Evolutionary conservation across 345 rosid species (phyloP).

Genomic region (Hibiscus tridactylites): DNA sequence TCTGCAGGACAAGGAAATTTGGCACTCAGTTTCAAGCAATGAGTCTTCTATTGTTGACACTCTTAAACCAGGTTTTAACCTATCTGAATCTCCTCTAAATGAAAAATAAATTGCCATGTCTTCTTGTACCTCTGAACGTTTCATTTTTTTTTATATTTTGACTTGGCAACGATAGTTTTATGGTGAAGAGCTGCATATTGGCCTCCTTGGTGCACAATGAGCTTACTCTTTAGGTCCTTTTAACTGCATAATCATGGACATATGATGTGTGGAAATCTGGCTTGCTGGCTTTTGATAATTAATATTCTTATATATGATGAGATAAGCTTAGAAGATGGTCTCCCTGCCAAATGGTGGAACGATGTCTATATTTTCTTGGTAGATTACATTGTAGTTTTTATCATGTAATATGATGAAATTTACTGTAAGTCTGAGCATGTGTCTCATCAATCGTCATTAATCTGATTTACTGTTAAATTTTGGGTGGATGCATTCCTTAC

Average conservation of each 20-base stretch:
- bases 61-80: not conserved
- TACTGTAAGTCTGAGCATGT: not conserved
- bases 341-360: not conserved
- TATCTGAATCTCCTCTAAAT: not conserved
- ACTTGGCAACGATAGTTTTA: not conserved
- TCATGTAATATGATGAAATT: not conserved
- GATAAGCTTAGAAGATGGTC: not conserved
- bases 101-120: not conserved
- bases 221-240: not conserved
- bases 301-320: not conserved
- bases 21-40: slow-evolving; percentile 34
- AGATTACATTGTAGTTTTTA: not conserved
- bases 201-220: not conserved
- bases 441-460: not conserved
- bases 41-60: slow-evolving; percentile 25
- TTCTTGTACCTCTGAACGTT: not conserved
- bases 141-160: not conserved
- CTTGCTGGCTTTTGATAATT: not conserved
- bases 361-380: not conserved
- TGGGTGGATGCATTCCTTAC: slow-evolving; percentile 28
- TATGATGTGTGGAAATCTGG: not conserved
- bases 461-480: slow-evolving; percentile 17
- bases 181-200: not conserved
- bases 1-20: slow-evolving; percentile 48
- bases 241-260: not conserved